phyloP scores from a whole-genome alignment of 768 basidiomycete genomes.

The Suillus luteus region DNA sequence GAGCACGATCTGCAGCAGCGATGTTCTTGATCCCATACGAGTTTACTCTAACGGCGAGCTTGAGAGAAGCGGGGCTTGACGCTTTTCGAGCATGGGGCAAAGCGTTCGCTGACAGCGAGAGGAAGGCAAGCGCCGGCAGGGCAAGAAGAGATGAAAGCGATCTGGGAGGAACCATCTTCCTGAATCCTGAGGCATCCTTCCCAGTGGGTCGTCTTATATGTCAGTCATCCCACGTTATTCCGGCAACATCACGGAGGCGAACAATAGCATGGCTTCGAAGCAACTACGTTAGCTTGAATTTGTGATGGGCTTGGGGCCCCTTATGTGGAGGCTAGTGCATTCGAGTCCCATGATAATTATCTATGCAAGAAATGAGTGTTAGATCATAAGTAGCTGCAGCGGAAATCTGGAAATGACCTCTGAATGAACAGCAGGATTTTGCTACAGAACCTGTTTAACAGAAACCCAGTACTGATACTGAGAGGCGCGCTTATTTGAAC shows the following conservation, averaged over 20 bases:
- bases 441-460: not conserved
- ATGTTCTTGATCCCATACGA: slow-evolving; percentile 2
- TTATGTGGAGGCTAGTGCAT: not conserved
- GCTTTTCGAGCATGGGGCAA: slow-evolving; percentile 2
- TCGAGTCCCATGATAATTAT: not conserved
- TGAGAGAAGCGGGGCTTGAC: not conserved
- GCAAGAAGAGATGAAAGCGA: slow-evolving; percentile 9
- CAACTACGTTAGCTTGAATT: not conserved
- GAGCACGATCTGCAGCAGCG: slow-evolving; percentile 10
- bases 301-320: too few relatives aligned
- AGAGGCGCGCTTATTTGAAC: too few relatives aligned
- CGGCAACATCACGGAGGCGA: not conserved
- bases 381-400: not conserved
- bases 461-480: not conserved
- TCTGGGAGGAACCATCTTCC: slow-evolving; percentile 11
- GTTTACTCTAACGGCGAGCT: slow-evolving; percentile 11
- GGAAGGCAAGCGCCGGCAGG: slow-evolving; percentile 4
- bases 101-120: slow-evolving; percentile 5
- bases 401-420: not conserved
- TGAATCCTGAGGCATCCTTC: not conserved
- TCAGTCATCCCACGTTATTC: too few relatives aligned
- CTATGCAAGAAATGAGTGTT: not conserved
- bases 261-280: not conserved
- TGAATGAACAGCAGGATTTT: not conserved
- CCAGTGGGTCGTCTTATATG: not conserved